Conservation (phyloP, 2,329 filamentous ascomycete species). For the Seiridium cupressi region DNA sequence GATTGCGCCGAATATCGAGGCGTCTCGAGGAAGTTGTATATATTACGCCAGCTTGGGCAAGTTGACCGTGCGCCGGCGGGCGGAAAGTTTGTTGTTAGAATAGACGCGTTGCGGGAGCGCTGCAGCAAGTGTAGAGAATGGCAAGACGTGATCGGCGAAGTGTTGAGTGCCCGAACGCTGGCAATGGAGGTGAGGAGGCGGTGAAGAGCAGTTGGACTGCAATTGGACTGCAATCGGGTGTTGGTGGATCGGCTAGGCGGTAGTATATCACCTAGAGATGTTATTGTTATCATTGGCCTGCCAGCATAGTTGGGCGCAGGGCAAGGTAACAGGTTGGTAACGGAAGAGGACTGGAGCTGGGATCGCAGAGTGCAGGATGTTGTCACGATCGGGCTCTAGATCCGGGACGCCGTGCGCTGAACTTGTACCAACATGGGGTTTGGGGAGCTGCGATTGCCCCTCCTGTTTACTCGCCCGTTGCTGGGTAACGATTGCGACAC, state of each 20-base stretch:
- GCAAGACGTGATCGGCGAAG: too few species aligned
- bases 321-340: background rate
- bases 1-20: slow-evolving; percentile 37
- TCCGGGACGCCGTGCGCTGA: background rate
- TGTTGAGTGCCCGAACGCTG: too few species aligned
- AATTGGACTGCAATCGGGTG: background rate
- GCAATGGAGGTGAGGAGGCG: background rate
- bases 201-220: background rate
- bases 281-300: too few species aligned
- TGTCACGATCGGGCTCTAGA: background rate
- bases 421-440: background rate
- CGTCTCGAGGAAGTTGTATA: background rate
- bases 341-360: background rate
- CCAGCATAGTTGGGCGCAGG: too few species aligned
- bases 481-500: slow-evolving; percentile 4
- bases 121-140: background rate
- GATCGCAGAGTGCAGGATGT: slow-evolving; percentile 2
- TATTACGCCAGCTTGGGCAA: background rate
- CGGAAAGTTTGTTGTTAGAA: background rate
- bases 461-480: slow-evolving; percentile 7
- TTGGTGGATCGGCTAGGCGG: background rate
- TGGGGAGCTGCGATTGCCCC: slow-evolving; percentile 2
- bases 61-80: background rate
- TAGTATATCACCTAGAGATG: too few species aligned
- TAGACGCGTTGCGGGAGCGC: too few species aligned